Evolutionary conservation across 352 stramenopile genomes (phyloP).

Genomic region (Pythium insidiosum): DNA sequence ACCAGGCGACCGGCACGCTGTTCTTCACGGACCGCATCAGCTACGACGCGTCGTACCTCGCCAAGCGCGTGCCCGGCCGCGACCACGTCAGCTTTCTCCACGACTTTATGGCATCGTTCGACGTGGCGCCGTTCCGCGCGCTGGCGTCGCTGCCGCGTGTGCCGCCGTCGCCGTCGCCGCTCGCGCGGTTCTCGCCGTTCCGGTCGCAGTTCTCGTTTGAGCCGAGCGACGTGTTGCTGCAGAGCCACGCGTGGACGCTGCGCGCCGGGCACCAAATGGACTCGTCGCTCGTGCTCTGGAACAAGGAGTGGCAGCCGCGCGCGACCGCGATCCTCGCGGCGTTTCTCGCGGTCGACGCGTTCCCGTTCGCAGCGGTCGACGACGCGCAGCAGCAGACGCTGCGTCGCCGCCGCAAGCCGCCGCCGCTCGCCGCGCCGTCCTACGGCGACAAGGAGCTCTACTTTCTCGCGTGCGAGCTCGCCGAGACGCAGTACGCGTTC

Average conservation of each 20-base stretch:
- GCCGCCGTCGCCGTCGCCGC: constrained; percentile 7
- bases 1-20: constrained; percentile 30
- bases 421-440: too few species aligned
- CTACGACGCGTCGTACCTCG: constrained; percentile 23
- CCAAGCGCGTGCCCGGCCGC: constrained; percentile 1
- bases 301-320: constrained; percentile 26
- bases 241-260: constrained; percentile 20
- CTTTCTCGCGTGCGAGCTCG: constrained; percentile 39
- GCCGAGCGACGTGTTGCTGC: constrained; percentile 23
- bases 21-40: constrained; percentile 57
- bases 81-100: constrained; percentile 22
- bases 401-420: constrained; percentile 15
- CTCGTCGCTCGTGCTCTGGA: constrained; percentile 39
- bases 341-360: constrained; percentile 31
- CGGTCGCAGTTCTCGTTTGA: constrained; percentile 1
- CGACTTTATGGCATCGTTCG: constrained; percentile 28
- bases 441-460: constrained; percentile 55
- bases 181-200: constrained; percentile 8
- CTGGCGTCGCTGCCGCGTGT: constrained; percentile 26
- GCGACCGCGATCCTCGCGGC: constrained; percentile 34
- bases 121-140: constrained; percentile 26
- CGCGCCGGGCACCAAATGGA: constrained; percentile 39
- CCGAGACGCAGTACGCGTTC: constrained; percentile 37
- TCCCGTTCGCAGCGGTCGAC: too few species aligned
- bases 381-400: too few species aligned